Evolutionary conservation across 139 green algal genomes (phyloP).

Genomic region (Ettlia oleoabundans): DNA sequence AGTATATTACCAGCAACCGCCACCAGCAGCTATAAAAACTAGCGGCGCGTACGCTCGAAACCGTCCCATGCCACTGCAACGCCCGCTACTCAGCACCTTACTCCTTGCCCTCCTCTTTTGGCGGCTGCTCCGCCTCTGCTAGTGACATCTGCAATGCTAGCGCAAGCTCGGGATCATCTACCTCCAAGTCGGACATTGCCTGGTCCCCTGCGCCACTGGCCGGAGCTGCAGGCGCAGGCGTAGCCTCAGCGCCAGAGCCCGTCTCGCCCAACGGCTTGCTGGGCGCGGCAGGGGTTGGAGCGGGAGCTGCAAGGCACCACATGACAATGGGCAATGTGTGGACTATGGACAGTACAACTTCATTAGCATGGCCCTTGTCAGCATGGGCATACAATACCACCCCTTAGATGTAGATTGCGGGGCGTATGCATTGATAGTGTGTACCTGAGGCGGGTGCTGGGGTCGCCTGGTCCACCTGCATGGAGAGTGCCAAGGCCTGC

Average conservation of each 20-base stretch:
- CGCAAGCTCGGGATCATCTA: conserved; percentile 53
- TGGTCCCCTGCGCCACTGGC: conserved; percentile 4
- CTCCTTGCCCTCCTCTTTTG: conserved; percentile 6
- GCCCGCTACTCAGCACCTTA: neutral
- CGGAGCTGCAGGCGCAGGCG: neutral
- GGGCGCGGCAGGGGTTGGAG: conserved; percentile 33
- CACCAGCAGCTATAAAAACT: too few relatives aligned
- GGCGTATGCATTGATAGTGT: too few relatives aligned
- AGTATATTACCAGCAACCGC: too few relatives aligned
- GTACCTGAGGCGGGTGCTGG: too few relatives aligned
- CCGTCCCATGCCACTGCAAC: too few relatives aligned
- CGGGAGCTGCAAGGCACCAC: neutral
- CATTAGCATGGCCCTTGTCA: too few relatives aligned
- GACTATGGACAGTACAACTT: too few relatives aligned
- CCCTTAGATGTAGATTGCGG: too few relatives aligned
- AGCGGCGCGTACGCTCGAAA: too few relatives aligned
- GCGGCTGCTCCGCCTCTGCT: conserved; percentile 30
- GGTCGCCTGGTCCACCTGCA: conserved; percentile 61
- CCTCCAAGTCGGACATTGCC: conserved; percentile 33
- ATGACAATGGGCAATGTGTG: neutral
- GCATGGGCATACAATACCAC: too few relatives aligned
- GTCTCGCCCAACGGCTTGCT: neutral
- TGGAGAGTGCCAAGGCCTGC: conserved; percentile 94
- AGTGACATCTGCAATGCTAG: conserved; percentile 46
- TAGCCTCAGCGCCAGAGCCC: neutral